Base-by-base conservation (phyloP, 345 rosid species). In the Acer saccharum region DNA sequence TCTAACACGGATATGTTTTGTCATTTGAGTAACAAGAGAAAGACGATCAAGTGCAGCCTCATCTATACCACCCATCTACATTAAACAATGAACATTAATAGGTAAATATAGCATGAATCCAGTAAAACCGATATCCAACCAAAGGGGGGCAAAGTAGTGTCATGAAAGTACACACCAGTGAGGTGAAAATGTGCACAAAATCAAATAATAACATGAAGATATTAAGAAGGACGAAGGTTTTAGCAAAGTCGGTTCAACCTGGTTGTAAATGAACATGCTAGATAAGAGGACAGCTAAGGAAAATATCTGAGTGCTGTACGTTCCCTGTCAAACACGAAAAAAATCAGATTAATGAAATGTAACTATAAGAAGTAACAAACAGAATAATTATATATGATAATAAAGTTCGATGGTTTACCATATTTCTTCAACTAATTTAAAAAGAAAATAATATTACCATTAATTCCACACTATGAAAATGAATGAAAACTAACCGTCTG, bases 221-320 rank as follows among this genome's bases (percentile, higher is more conserved):
- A 32, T 65, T 20, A 0, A 48, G 10, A 75, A 75, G 16, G 55
- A 58, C 50, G 18, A 65, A 72, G 57, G 20, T 23, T 65, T 58
- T 20, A 63, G 65, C 25, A 70, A 71, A 57, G 69, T 32, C 17
- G 14, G 57, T 69, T 86, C 55, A 52, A 92, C 99, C 98, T 96
- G 98, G 81, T 96, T 97, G 88, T 92, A 97, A 35, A 97, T 80
- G 79, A 97, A 97, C 98, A 97, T 93, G 83, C 98, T 97, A 44
- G 99, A 97, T 86, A 97, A 82, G 57, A 97, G 92, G 79, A 97
- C 95, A 41, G 98, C 99, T 80, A 97, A 84, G 9, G 98, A 94
- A 86, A 97, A 94, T 88, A 97, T 97, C 85, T 97, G 99, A 64
- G 97, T 94, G 89, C 98, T 97, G 81, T 94, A 97, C 27, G 99